Evolutionary conservation across 1,139 yeast species (phyloP), one percentile per base, ranked within the genome.

Genomic region (Geotrichum aggregatum): DNA sequence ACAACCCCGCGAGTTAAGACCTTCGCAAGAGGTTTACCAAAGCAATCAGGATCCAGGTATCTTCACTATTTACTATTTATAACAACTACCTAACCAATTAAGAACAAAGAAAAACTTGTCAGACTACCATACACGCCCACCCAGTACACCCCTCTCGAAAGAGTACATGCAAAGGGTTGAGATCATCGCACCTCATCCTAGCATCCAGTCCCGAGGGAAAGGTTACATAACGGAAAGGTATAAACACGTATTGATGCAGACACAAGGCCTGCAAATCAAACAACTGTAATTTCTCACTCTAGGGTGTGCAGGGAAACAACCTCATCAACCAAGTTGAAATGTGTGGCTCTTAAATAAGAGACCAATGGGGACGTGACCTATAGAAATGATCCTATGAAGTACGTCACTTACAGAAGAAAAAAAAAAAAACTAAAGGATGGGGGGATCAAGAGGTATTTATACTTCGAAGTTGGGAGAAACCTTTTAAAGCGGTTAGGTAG

Each of bases 301-400:
- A 73, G 95, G 95, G 95, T 80, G 79, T 80, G 82, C 84, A 88
- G 96, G 96, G 84, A 50, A 84, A 84, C 87, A 78, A 80, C 78
- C 95, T 89, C 97, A 88, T 89, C 97, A 87, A 87, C 97, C 96
- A 89, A 88, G 96, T 87, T 89, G 96, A 96, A 87, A 85, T 87
- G 95, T 87, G 95, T 88, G 96, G 96, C 97, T 88, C 95, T 83
- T 88, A 83, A 82, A 86, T 92, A 86, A 92, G 95, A 87, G 52
- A 38, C 49, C 30, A 84, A 86, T 95, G 87, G 94, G 87, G 96
- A 87, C 95, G 96, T 87, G 84, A 84, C 87, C 96, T 88, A 91
- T 91, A 91, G 97, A 91, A 89, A 91, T 91, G 98, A 91, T 89
- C 97, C 97, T 87, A 44, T 44, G 47, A 35, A 44, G 33, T 44